Evolutionary conservation across 2,329 filamentous ascomycete genomes (phyloP), one percentile per base, ranked within the genome.

Genomic region (Orbilia brochopaga): DNA sequence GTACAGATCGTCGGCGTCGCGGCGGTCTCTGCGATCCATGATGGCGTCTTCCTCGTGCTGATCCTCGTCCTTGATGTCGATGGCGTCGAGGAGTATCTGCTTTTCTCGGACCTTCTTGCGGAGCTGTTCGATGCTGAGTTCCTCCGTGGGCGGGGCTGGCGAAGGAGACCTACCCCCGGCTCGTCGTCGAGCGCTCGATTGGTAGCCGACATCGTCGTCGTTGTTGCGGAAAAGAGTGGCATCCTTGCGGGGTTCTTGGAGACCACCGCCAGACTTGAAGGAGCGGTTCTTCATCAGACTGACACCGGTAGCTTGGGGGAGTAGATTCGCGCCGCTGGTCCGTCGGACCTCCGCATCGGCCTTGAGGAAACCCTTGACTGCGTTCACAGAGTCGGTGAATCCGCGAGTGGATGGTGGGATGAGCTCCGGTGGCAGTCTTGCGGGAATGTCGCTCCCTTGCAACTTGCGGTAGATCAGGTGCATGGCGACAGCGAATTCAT

Each of bases 401-500:
- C 97, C 96, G 74, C 93, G 87, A 10, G 93, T 96, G 1, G 94
- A 97, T 1, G 94, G 94, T 21, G 94, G 94, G 5, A 97, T 88
- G 70, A 99, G 86, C 82, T 99, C 94, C 0, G 94, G 87, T 7
- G 94, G 94, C 10, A 99, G 84, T 50, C 89, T 88, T 77, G 88
- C 90, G 15, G 94, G 94, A 32, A 97, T 84, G 1, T 93, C 92
- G 78, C 97, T 97, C 37, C 93, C 93, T 77, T 99, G 97, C 59
- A 99, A 85, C 79, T 95, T 96, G 76, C 94, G 86, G 81, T 99
- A 99, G 77, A 99, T 99, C 80, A 99, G 82, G 84, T 99, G 94
- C 94, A 99, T 99, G 8, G 92, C 92, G 58, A 99, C 93, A 7
- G 94, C 92, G 78, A 99, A 99, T 78, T 99, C 94, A 78, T 99